Evolutionary conservation across 2,329 filamentous ascomycete species (phyloP), one percentile per base, ranked within the genome.

Genomic region (Fusarium sp.): DNA sequence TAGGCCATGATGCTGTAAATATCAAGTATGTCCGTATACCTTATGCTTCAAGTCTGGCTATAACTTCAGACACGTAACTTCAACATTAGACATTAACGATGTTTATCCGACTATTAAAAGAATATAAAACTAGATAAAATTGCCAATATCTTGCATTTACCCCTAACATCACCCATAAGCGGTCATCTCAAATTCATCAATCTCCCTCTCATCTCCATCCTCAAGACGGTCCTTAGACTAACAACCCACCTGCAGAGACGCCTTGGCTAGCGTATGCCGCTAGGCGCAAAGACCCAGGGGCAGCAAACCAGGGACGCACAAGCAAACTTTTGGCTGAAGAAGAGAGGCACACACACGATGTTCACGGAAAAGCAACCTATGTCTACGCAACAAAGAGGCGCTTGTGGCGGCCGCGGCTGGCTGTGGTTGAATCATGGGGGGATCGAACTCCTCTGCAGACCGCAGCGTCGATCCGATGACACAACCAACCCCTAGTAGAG

Each of bases 341-440:
- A 46, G 49, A 56, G 33, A 54, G 37, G 23, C 37, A 46, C 38
- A 43, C 56, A 35, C 43, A 52, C 39, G n/a, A 55, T 69, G 57
- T 44, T 57, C 47, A 42, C 24, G 47, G 54, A 54, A 53, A 60
- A 42, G 55, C 26, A 60, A 61, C n/a, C n/a, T n/a, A n/a, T n/a
- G n/a, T n/a, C n/a, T n/a, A n/a, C 42, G 42, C 43, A 66, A 38
- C 39, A 64, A 59, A 68, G 68, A 57, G 61, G 66, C 68, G 70
- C 63, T 69, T 71, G 72, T 71, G 72, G 70, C 70, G 70, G 72
- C 50, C 63, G 54, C 61, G 61, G 46, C 31, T 63, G 67, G 47
- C 41, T 59, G 41, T 56, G 55, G 60, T 35, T 35, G 33, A 50
- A 46, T 46, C 50, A 47, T 61, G 44, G 50, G 39, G 39, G 47